These are phyloP conservation scores for Termitomyces titanicus DNA, from an alignment of 768 basidiomycete species.

Conservation along the genomic window DNA sequence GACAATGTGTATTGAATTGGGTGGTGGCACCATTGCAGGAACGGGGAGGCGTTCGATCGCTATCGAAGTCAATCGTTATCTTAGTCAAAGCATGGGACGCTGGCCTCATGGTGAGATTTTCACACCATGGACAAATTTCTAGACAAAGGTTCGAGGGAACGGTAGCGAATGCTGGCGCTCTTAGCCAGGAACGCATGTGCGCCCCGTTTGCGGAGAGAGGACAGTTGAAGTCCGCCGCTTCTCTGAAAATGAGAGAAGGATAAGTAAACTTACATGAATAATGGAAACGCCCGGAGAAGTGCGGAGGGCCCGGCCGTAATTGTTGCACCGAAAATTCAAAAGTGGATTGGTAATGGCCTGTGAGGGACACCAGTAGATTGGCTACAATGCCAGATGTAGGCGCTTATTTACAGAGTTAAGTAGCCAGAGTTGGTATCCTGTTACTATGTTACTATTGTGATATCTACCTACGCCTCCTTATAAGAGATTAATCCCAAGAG, in stretches of 20 bases:
- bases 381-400: not conserved
- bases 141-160: not conserved
- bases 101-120: not conserved
- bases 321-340: constrained; percentile 4
- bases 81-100: not conserved
- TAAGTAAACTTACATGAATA: not conserved
- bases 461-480: too few relatives aligned
- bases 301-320: constrained; percentile 2
- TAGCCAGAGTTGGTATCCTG: not conserved
- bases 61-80: constrained; percentile 6
- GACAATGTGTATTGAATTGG: constrained; percentile 1
- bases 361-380: not conserved
- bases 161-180: constrained; percentile 4
- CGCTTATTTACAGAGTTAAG: not conserved
- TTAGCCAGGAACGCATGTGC: not conserved
- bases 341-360: not conserved
- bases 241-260: not conserved
- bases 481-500: not conserved
- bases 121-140: not conserved
- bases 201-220: not conserved
- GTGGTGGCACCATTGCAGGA: not conserved
- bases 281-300: constrained; percentile 7
- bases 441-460: too few relatives aligned
- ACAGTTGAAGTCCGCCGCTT: not conserved
- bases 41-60: constrained; percentile 2